phyloP scores from a whole-genome alignment of 768 basidiomycete species.

The Boletus sp. region DNA sequence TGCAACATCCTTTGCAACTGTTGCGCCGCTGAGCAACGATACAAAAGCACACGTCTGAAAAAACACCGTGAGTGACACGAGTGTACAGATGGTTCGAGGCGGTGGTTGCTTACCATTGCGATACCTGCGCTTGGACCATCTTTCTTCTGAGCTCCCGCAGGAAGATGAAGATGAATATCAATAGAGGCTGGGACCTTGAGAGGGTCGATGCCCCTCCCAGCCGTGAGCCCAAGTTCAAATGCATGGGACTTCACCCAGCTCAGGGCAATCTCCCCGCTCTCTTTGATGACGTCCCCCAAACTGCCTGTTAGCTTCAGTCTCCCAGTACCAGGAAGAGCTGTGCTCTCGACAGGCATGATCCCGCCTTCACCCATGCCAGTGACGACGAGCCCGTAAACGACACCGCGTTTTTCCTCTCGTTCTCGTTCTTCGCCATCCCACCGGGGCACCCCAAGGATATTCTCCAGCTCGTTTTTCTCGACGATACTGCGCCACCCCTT shows the following conservation, averaged over 20 bases:
- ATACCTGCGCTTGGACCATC: slow-evolving; percentile 91
- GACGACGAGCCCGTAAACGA: slow-evolving; percentile 87
- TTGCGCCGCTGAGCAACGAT: slow-evolving; percentile 74
- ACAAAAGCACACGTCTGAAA: slow-evolving; percentile 77
- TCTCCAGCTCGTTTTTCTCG: slow-evolving; percentile 70
- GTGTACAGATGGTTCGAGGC: not conserved
- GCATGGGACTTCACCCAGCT: slow-evolving; percentile 91
- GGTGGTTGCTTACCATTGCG: slow-evolving; percentile 59
- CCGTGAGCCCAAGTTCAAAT: slow-evolving; percentile 75
- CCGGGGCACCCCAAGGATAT: slow-evolving; percentile 74
- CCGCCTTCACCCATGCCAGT: slow-evolving; percentile 86
- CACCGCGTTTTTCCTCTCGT: slow-evolving; percentile 65
- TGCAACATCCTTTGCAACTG: slow-evolving; percentile 68
- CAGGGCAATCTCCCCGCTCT: slow-evolving; percentile 85
- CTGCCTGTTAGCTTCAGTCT: slow-evolving; percentile 76
- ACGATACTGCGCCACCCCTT: slow-evolving; percentile 58
- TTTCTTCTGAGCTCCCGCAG: slow-evolving; percentile 88
- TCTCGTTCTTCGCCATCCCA: slow-evolving; percentile 81
- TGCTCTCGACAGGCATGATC: slow-evolving; percentile 81
- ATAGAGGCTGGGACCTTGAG: slow-evolving; percentile 68
- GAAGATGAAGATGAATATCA: slow-evolving; percentile 87
- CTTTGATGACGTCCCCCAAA: slow-evolving; percentile 88
- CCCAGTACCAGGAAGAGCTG: slow-evolving; percentile 72
- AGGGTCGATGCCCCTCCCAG: slow-evolving; percentile 64
- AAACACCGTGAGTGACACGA: slow-evolving; percentile 2